Evolutionary conservation across 2,329 filamentous ascomycete species (phyloP), one percentile per base, ranked within the genome.

Genomic region (Neonectria punicea): DNA sequence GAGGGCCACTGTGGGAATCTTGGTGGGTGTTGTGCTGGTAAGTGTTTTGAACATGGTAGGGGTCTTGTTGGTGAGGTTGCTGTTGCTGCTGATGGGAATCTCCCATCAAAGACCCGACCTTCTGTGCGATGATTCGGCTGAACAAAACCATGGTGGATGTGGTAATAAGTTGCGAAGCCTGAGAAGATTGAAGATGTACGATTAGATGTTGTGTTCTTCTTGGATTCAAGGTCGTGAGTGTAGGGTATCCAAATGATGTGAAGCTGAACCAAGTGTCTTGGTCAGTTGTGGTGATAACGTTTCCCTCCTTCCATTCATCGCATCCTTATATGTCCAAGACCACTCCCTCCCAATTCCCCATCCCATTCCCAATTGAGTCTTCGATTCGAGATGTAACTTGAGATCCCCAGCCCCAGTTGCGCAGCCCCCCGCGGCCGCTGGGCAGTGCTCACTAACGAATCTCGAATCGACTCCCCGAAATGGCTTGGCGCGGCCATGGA

Each of bases 131-230:
- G 1, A 74, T 22, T 13, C 47, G 61, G 2, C 58, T 56, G 32
- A 74, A 59, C 14, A 73, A 56, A 61, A 67, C 68, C 71, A 74
- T 74, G 30, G 46, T 66, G 32, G 53, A 49, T 54, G 10, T 32
- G 18, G 6, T 16, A 10, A 32, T 58, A 14, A 46, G 22, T 10
- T 13, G 34, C n/a, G 54, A 28, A 16, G 34, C 11, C 34, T 34
- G 58, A 16, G n/a, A 5, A 25, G 28, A 20, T 3, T 25, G 32
- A 20, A 6, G 50, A 16, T 46, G 25, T 25, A 6, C 5, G 25
- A 25, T 34, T 14, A 50, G 50, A 28, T 25, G 16, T 28, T 46
- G 14, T 7, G 39, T 22, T 30, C 20, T 25, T 39, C 46, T 25
- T 32, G 46, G n/a, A 22, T 54, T 53, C 4, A 49, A 14, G 14